Percentiles rank a stretch among this genome's conserved stretches.
Evolutionary conservation across 1,284 basidiomycete genomes (phyloP).

Genomic region (Agroathelia rolfsii): DNA sequence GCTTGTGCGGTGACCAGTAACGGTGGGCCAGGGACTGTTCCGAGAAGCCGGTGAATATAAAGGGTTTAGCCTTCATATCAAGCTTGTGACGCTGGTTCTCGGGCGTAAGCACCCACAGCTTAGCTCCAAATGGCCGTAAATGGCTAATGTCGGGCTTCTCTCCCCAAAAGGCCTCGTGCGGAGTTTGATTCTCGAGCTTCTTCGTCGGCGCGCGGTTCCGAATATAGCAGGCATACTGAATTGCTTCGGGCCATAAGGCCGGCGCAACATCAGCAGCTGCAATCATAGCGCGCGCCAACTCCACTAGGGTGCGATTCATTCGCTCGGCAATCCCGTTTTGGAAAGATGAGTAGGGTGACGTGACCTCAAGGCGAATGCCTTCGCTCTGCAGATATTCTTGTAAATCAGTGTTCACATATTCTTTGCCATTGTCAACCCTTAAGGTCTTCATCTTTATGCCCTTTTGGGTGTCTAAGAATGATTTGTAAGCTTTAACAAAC

Average conservation of each 20-base stretch:
- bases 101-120: slow-evolving; percentile 15
- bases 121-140: slow-evolving; percentile 16
- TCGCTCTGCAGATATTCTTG: slow-evolving; percentile 3
- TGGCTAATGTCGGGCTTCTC: slow-evolving; percentile 16
- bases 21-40: too few species aligned
- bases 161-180: slow-evolving; percentile 12
- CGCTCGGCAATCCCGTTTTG: slow-evolving; percentile 19
- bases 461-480: slow-evolving; percentile 14
- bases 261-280: slow-evolving; percentile 10
- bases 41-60: too few species aligned
- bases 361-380: slow-evolving; percentile 13
- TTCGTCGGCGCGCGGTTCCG: slow-evolving; percentile 15
- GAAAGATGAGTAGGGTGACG: slow-evolving; percentile 13
- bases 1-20: too few species aligned
- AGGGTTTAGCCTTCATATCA: too few species aligned
- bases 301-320: slow-evolving; percentile 14
- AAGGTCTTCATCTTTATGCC: slow-evolving; percentile 9
- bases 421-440: slow-evolving; percentile 12
- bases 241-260: slow-evolving; percentile 16
- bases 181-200: too few species aligned
- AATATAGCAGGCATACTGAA: slow-evolving; percentile 12
- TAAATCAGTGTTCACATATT: slow-evolving; percentile 13
- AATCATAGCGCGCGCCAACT: slow-evolving; percentile 15
- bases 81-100: too few species aligned
- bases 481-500: slow-evolving; percentile 15